Evolutionary conservation across 139 green algal genomes (phyloP).

Genomic region (Chlamydomonas sp.): DNA sequence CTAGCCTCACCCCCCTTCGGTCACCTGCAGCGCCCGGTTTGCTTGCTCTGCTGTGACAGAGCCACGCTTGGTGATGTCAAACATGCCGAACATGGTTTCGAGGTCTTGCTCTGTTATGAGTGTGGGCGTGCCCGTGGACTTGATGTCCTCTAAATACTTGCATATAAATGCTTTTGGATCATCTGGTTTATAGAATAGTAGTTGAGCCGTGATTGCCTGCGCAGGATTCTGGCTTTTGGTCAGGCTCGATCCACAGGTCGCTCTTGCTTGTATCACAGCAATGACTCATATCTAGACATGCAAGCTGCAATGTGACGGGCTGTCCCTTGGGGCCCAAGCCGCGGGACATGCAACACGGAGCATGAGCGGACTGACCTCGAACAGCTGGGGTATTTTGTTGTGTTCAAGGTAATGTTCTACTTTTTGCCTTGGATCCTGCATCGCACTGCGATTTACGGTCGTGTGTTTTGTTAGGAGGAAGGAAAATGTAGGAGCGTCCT

Average conservation of each 20-base stretch:
- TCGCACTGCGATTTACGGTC: background rate
- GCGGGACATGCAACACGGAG: background rate
- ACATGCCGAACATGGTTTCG: conserved; percentile 51
- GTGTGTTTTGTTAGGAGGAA: no score
- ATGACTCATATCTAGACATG: background rate
- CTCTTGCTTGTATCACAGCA: background rate
- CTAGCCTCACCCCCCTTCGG: no score
- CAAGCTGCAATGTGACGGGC: background rate
- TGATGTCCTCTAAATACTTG: conserved; percentile 33
- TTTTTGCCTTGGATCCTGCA: conserved; percentile 13
- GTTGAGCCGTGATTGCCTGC: conserved; percentile 34
- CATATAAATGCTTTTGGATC: conserved; percentile 26
- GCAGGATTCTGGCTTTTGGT: background rate
- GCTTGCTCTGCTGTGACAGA: conserved; percentile 35
- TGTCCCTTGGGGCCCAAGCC: no score
- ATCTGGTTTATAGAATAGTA: conserved; percentile 44
- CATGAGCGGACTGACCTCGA: conserved; percentile 8
- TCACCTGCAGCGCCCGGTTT: background rate
- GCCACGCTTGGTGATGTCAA: conserved; percentile 47
- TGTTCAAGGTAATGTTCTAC: conserved; percentile 38
- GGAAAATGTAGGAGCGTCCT: no score
- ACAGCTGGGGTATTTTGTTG: conserved; percentile 41
- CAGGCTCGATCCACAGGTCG: background rate
- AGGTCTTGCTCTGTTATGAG: conserved; percentile 37
- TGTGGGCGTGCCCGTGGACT: background rate